A percentile compares a stretch with the other conserved stretches of the same genome.
These are phyloP conservation scores for Hibiscus trionum DNA, from an alignment of 345 rosid species.

Conservation along the genomic window DNA sequence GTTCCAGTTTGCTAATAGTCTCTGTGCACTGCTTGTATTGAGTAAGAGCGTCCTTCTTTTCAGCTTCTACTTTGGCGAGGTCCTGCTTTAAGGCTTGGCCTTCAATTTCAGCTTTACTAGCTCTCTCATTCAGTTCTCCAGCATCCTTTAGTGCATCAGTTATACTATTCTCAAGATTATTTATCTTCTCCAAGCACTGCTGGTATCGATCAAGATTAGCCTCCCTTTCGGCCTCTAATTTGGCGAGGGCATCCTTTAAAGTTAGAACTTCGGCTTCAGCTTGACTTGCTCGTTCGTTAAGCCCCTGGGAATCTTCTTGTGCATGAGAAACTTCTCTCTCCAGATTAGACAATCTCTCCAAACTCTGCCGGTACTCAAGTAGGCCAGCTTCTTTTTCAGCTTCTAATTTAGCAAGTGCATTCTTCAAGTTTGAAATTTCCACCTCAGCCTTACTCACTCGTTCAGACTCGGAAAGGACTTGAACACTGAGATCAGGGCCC, in stretches of 20 bases:
- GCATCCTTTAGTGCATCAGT: slow-evolving; percentile 48
- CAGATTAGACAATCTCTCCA: slow-evolving; percentile 59
- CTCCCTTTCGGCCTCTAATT: slow-evolving; percentile 54
- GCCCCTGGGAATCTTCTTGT: slow-evolving; percentile 52
- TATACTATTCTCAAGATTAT: slow-evolving; percentile 42
- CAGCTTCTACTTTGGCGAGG: slow-evolving; percentile 49
- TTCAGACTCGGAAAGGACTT: slow-evolving; percentile 47
- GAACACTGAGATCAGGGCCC: slow-evolving; percentile 26
- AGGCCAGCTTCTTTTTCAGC: slow-evolving; percentile 80
- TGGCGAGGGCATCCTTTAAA: slow-evolving; percentile 53
- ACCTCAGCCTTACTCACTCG: slow-evolving; percentile 57
- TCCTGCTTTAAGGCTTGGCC: slow-evolving; percentile 44
- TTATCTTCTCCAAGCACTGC: slow-evolving; percentile 63
- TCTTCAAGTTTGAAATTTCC: slow-evolving; percentile 63
- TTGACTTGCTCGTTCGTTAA: slow-evolving; percentile 55
- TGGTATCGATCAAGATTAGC: slow-evolving; percentile 57
- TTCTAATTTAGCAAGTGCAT: slow-evolving; percentile 71
- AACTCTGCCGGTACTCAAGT: slow-evolving; percentile 59
- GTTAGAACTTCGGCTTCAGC: slow-evolving; percentile 72
- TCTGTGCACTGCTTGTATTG: slow-evolving; percentile 50
- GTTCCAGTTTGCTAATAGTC: slow-evolving; percentile 51
- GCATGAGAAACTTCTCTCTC: slow-evolving; percentile 69
- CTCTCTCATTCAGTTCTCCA: slow-evolving; percentile 55
- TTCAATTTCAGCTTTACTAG: slow-evolving; percentile 57
- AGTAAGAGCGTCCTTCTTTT: slow-evolving; percentile 53